phyloP scores from a whole-genome alignment of 2,329 filamentous ascomycete species.

The Chrysoporthe deuterocubensis region DNA sequence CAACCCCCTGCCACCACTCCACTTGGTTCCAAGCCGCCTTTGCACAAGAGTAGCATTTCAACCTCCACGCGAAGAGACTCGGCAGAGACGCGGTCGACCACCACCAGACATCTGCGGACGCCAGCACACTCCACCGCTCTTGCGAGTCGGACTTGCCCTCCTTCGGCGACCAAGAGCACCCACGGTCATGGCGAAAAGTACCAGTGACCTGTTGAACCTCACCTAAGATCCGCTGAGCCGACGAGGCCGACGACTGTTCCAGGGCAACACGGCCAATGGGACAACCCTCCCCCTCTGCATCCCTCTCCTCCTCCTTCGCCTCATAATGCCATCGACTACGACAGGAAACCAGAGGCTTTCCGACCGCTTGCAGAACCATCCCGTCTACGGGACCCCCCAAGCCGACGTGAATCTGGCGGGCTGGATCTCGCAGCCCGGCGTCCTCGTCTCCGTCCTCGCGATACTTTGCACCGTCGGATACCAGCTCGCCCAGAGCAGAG shows the following conservation, averaged over 20 bases:
- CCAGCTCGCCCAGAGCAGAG: conserved; percentile 38
- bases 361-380: conserved; percentile 18
- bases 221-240: not conserved
- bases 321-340: conserved; percentile 28
- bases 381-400: conserved; percentile 31
- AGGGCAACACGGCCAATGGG: conserved; percentile 16
- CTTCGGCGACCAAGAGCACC: not conserved
- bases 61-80: conserved; percentile 5
- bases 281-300: conserved; percentile 12
- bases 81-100: not conserved
- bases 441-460: conserved; percentile 41
- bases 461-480: conserved; percentile 42
- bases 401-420: conserved; percentile 36
- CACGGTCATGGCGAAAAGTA: conserved; percentile 9
- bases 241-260: not conserved
- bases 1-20: not conserved
- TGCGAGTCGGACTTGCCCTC: not conserved
- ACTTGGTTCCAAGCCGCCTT: not conserved
- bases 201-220: not conserved
- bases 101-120: not conserved
- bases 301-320: conserved; percentile 14
- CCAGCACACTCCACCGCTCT: not conserved
- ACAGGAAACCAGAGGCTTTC: conserved; percentile 17
- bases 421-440: conserved; percentile 41
- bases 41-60: not conserved